Evolutionary conservation across 2,329 filamentous ascomycete genomes (phyloP).

Genomic region (Plenodomus biglobosus): DNA sequence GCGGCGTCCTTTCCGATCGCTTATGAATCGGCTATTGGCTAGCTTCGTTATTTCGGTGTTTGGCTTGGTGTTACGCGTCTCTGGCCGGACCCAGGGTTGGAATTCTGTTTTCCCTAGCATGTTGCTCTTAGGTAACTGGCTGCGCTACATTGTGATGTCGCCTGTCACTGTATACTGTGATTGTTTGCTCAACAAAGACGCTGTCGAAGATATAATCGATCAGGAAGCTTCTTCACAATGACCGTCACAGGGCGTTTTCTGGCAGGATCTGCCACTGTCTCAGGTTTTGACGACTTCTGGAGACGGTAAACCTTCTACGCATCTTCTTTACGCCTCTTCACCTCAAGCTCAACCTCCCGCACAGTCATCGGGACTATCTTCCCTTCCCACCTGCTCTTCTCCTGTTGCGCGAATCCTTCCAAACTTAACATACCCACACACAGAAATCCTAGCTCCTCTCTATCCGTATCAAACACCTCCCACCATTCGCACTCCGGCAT

Average conservation of each 20-base stretch:
- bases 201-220: background rate
- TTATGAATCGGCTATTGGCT: background rate
- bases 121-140: background rate
- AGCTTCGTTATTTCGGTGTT: background rate
- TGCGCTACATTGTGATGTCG: background rate
- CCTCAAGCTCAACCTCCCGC: slow-evolving; percentile 60
- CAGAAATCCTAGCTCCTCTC: slow-evolving; percentile 91
- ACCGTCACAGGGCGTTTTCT: background rate
- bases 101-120: background rate
- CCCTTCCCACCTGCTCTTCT: slow-evolving; percentile 57
- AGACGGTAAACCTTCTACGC: background rate
- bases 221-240: background rate
- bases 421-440: slow-evolving; percentile 83
- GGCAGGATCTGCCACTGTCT: background rate
- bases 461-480: slow-evolving; percentile 95
- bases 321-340: slow-evolving; percentile 49
- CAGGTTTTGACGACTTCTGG: background rate
- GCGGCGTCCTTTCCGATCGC: background rate
- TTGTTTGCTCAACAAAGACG: background rate
- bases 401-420: slow-evolving; percentile 66
- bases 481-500: slow-evolving; percentile 89
- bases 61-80: background rate
- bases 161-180: background rate
- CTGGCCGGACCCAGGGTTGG: background rate
- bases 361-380: slow-evolving; percentile 61